Evolutionary conservation across 2,329 filamentous ascomycete genomes (phyloP), one percentile per base, ranked within the genome.

Genomic region (Trichoderma sp.): DNA sequence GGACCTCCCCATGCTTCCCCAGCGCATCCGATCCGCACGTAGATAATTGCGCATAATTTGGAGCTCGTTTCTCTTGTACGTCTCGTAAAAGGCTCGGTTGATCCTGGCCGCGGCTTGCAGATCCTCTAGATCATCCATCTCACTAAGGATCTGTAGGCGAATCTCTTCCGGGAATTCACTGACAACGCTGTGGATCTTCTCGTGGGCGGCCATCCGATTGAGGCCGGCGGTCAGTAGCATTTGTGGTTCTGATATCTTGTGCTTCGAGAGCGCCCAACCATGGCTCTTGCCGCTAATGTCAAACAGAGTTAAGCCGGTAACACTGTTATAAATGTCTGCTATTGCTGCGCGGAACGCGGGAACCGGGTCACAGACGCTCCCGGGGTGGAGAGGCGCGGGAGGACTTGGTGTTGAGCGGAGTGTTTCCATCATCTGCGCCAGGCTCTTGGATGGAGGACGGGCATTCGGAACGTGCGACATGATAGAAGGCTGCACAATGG

Each of bases 261-360:
- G 78, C 74, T 83, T 83, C 3, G 83, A 85, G 3, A 87, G 72
- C 0, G 81, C 86, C 86, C 86, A 88, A 6, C 85, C 86, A 36
- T 85, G 84, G 51, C 81, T 81, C 74, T 81, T 81, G 0, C 85
- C 85, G 18, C 82, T 85, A 1, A 87, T 82, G 34, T 88, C 86
- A 60, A 82, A 79, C 0, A 88, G 79, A 2, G 85, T 87, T 5
- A 88, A 73, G 0, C 86, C 86, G 7, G 78, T 76, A 3, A 88
- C 81, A 69, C 85, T 87, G 68, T 86, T 86, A 71, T 83, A 86
- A 2, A 88, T 84, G 71, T 88, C 86, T 30, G 81, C 83, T 11
- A 88, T 79, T 7, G 84, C 82, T 5, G 80, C 79, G 9, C 85
- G 81, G 66, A 88, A 86, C 0, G 82, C 78, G 1, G 84, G 82